Evolutionary conservation across 352 stramenopile species (phyloP), one percentile per base, ranked within the genome.

Genomic region (Globisporangium apiculatum): DNA sequence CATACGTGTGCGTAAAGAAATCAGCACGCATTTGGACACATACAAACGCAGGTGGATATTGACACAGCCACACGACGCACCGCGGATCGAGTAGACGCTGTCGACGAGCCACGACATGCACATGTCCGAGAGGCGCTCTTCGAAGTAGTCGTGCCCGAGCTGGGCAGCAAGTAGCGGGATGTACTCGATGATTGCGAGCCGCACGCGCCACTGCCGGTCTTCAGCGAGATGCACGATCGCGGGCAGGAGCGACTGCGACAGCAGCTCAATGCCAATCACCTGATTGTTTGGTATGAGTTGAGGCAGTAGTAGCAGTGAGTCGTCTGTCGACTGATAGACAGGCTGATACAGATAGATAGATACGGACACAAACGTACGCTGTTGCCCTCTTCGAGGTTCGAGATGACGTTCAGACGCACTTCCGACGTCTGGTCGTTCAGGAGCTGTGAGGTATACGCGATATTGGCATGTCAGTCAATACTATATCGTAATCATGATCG

Each of bases 371-470:
- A 6, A 61, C 77, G 48, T 83, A 91, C 84, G 40, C 84, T 87
- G 80, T 99, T 98, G 63, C 99, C 82, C 51, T 97, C 75, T 62
- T 97, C 87, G 36, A 99, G 71, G 36, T 97, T 98, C 7, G 96
- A 98, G 67, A 99, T 99, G 45, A 99, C 91, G 82, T 99, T 99
- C 36, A 99, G 75, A 15, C 97, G 91, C 7, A 99, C 97, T 86
- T 99, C 95, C 7, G 94, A 98, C 48, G 94, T 96, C 60, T 97
- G 91, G 71, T 99, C 97, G 62, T 97, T 94, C 38, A 99, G 76
- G 17, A 99, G 65, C 75, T 90, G 55, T 37, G 66, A 11, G 43
- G 24, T 31, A 3, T 31, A 31, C 24, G 24, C 24, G 24, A 31
- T 31, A 31, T 3, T 31, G 24, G 24, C 24, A 31, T 52, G 42